Percentiles rank a stretch among this genome's conserved stretches.
These are phyloP conservation scores for Gynochthodes officinalis DNA, from an alignment of 257 asterid species.

Conservation along the genomic window DNA sequence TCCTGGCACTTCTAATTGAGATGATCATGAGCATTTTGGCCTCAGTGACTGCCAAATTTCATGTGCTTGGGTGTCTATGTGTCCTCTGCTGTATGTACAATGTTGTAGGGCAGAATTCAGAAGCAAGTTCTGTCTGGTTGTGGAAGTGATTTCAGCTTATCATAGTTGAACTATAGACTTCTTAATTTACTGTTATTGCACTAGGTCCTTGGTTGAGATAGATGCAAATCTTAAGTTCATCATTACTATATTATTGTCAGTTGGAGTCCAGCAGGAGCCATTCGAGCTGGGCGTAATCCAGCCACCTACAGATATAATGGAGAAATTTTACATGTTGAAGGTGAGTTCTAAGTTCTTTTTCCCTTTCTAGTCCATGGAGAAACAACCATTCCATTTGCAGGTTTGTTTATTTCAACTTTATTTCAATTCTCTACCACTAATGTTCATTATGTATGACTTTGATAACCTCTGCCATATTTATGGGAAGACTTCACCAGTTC, in stretches of 20 bases:
- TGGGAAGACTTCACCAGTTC: no score
- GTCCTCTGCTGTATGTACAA: neutral
- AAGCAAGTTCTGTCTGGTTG: neutral
- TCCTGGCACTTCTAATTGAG: neutral
- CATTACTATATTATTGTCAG: constrained; percentile 39
- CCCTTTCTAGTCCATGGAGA: constrained; percentile 4
- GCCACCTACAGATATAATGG: constrained; percentile 68
- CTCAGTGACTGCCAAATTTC: neutral
- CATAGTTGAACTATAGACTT: neutral
- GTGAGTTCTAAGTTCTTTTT: constrained; percentile 38
- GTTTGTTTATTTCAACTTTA: neutral
- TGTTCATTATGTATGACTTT: neutral
- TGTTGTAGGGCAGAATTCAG: neutral
- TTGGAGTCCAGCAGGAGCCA: constrained; percentile 96
- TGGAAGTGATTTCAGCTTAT: neutral
- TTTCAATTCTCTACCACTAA: neutral
- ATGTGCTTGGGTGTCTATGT: neutral
- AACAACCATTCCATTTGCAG: neutral
- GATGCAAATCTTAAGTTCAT: neutral
- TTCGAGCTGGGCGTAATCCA: constrained; percentile 82
- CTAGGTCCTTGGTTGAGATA: neutral
- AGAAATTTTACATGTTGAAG: constrained; percentile 67
- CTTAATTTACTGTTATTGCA: neutral
- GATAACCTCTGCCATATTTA: neutral
- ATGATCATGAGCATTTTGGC: neutral